Base-by-base conservation (phyloP, 176 grass and related monocot species). In the Zea luxurians region DNA sequence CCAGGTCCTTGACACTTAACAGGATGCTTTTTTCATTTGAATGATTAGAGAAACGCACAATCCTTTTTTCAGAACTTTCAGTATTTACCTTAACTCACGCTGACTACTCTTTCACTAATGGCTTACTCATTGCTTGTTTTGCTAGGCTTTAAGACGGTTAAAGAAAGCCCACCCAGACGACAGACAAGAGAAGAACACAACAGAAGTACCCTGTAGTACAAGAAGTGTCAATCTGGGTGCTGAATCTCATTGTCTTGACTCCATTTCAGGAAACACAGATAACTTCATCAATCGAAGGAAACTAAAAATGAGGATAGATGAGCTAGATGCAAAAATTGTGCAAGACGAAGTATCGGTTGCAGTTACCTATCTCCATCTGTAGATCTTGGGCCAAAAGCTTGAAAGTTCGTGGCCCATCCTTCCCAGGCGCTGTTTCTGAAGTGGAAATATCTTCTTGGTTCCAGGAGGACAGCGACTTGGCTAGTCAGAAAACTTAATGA, bases 131-230 rank as follows among this genome's bases (percentile, higher is more conserved):
- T 62, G 47, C 84, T 60, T 27, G 55, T 2, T 63, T 58, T 11
- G 10, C 20, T 60, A 94, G 94, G 87, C 89, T 80, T 82, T 94
- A 50, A 93, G 91, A 90, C 79, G 91, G 50, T 74, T 97, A 81
- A 97, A 94, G 87, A 97, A 94, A 88, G 78, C 86, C 48, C 12
- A 61, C 78, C 57, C 70, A 76, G 75, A 82, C 84, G 71, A 43
- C 48, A 82, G 52, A 50, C 83, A 70, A 17, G 71, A 79, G 41
- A 86, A 79, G 13, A 77, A 62, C 46, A 46, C 69, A 36, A 66
- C 71, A 64, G 70, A 70, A 68, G 38, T 63, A 63, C 62, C 82
- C 64, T 78, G 61, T 71, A 75, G 62, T 61, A 52, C 74, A 80
- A 61, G 58, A 82, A 85, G 48, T 87, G 73, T 80, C 73, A 74